These are phyloP conservation scores for Leishmania gerbilli DNA, from an alignment of 208 protist species.

Conservation along the genomic window DNA sequence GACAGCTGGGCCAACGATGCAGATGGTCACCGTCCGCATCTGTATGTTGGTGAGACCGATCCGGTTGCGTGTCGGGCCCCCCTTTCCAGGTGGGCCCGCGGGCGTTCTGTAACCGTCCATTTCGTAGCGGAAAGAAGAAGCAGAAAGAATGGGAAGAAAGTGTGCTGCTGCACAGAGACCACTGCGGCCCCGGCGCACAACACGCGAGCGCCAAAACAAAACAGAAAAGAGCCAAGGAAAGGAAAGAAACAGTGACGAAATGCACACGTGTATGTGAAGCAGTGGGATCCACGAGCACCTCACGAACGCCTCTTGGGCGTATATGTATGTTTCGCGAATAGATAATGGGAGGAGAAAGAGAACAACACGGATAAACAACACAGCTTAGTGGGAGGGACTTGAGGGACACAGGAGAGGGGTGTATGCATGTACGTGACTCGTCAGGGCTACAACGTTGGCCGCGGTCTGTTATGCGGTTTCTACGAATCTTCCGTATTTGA, in stretches of 20 bases:
- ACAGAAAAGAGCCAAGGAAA: neutral
- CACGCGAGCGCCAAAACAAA: neutral
- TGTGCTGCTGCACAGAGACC: neutral
- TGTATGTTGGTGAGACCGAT: conserved; percentile 54
- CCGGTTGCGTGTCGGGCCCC: conserved; percentile 18
- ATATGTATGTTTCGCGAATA: neutral
- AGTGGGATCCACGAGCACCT: neutral
- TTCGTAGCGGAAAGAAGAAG: neutral
- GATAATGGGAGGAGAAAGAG: neutral
- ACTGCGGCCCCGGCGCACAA: neutral
- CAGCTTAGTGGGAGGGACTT: neutral
- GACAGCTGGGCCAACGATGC: conserved; percentile 51
- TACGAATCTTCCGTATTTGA: neutral
- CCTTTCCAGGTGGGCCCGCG: neutral
- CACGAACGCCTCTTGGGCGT: neutral
- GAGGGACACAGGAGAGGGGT: neutral
- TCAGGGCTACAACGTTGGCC: neutral
- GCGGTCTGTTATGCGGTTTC: neutral
- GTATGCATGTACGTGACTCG: neutral
- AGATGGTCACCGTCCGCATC: conserved; percentile 62
- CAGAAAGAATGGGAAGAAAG: neutral
- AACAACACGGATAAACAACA: neutral
- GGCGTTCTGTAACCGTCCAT: neutral
- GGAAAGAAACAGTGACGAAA: neutral
- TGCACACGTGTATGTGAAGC: neutral